Evolutionary conservation across 345 rosid genomes (phyloP).

Genomic region (Mercurialis annua): DNA sequence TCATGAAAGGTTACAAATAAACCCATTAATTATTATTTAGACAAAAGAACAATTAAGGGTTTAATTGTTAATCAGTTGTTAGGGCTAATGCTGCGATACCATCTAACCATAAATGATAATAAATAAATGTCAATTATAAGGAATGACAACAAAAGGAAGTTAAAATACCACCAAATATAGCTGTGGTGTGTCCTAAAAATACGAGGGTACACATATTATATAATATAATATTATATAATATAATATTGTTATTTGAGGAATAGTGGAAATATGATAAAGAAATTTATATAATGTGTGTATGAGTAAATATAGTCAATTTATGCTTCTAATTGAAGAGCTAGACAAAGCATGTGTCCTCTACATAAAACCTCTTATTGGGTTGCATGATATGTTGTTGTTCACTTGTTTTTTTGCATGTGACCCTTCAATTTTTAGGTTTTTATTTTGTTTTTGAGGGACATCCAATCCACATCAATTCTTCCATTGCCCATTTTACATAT

Average conservation of each 20-base stretch:
- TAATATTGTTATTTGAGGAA: background rate
- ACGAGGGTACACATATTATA: background rate
- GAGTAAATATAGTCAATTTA: slow-evolving; percentile 9
- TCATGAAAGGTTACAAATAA: background rate
- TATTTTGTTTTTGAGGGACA: background rate
- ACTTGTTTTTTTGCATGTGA: background rate
- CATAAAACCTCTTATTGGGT: slow-evolving; percentile 4
- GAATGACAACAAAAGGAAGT: slow-evolving; percentile 20
- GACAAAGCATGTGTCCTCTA: slow-evolving; percentile 33
- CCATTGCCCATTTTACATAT: slow-evolving; percentile 9
- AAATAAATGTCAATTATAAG: slow-evolving; percentile 12
- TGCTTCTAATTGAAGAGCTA: slow-evolving; percentile 8
- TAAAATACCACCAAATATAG: slow-evolving; percentile 10
- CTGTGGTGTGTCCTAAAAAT: background rate
- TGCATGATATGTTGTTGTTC: slow-evolving; percentile 19
- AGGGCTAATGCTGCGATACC: background rate
- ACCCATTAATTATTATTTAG: background rate
- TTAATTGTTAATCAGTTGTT: background rate
- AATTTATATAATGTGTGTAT: background rate
- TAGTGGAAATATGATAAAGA: background rate
- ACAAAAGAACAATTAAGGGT: background rate
- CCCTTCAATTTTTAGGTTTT: background rate
- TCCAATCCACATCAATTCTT: slow-evolving; percentile 19
- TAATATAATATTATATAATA: no score
- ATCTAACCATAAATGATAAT: background rate